These are phyloP conservation scores for Nepenthes alata DNA, from an alignment of 179 eudicot species.

Conservation along the genomic window DNA sequence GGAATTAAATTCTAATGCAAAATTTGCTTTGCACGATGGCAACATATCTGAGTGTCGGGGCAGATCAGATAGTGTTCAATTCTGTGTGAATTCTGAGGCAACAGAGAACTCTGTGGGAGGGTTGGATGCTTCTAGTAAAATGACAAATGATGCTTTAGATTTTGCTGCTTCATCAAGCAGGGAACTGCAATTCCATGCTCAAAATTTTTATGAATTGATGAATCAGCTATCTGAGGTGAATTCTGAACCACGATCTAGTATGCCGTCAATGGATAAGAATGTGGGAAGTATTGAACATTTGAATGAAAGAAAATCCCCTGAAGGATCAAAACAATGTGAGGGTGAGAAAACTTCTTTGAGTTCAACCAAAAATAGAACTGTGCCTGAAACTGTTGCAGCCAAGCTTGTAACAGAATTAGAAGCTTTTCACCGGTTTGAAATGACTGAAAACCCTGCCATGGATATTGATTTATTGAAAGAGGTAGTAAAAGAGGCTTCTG, in stretches of 20 bases:
- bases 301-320: no score
- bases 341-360: no score
- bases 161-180: conserved; percentile 1
- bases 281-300: background rate
- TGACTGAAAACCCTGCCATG: no score
- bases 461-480: no score
- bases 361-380: no score
- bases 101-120: conserved; percentile 7
- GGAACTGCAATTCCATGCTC: conserved; percentile 6
- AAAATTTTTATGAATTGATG: conserved; percentile 5
- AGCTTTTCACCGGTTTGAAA: no score
- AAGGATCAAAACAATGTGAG: no score
- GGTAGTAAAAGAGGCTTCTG: no score
- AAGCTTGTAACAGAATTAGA: background rate
- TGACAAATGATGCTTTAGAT: conserved; percentile 2
- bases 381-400: background rate
- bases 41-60: conserved; percentile 4
- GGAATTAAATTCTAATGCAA: no score
- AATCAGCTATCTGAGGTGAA: conserved; percentile 10
- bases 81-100: conserved; percentile 3
- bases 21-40: no score
- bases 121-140: conserved; percentile 10
- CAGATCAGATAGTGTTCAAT: conserved; percentile 6
- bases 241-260: conserved; percentile 14
- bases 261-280: conserved; percentile 8